Evolutionary conservation across 2,329 filamentous ascomycete species (phyloP), one percentile per base, ranked within the genome.

Genomic region (Fusarium clavum): DNA sequence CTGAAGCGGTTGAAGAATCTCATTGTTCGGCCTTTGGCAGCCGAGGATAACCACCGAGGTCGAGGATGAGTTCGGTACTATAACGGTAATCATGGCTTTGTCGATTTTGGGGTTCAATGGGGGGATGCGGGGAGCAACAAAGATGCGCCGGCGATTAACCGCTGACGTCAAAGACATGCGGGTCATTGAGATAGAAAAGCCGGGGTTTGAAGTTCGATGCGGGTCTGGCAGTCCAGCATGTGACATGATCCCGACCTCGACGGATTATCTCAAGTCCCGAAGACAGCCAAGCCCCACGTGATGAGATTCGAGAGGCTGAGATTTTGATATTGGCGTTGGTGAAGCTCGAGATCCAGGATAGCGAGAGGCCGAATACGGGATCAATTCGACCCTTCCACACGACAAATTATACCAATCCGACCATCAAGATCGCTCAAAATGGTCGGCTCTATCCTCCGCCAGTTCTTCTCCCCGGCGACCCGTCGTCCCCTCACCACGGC

Each of bases 371-470:
- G 55, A 61, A 59, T 61, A 51, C 57, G 57, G 67, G 60, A 74
- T 43, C 65, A 61, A 58, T 61, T 61, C 55, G 49, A 47, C 24
- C 27, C 10, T 10, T 27, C n/a, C n/a, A 8, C 24, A 44, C 34
- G 14, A 60, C 34, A 54, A 24, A 5, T 4, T 10, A 47, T 3
- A 7, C 18, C 45, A 51, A 51, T 61, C 46, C 48, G 48, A 46
- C 52, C 47, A n/a, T 41, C 73, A 77, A 70, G 69, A 47, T 66
- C 43, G 65, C 61, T 61, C 73, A 78, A 10, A 13, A 81, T 81
- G 80, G 78, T 72, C 69, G 77, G 78, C 70, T 73, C 76, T 55
- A 77, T 81, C 57, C 64, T 81, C 58, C 77, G 79, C 56, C 76
- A 76, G 41, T 72, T 81, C 59, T 80, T 81, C 73, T 74, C 78